phyloP scores from a whole-genome alignment of 805 yeast species.

The Cyberlindnera xishuangbannaensis region DNA sequence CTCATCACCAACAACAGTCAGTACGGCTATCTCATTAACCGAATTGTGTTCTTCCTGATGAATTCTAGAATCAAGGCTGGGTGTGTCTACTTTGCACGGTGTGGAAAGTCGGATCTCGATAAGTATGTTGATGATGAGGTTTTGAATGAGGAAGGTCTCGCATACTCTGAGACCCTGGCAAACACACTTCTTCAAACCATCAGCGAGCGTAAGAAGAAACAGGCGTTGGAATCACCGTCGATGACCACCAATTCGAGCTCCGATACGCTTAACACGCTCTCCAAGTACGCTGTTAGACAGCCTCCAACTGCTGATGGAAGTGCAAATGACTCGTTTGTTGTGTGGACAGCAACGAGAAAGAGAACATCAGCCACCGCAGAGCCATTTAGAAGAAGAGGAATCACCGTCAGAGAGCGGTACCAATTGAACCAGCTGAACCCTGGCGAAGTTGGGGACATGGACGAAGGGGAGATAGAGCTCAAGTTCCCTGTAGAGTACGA shows the following conservation, averaged over 20 bases:
- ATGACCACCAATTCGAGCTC: conserved; percentile 14
- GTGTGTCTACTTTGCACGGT: conserved; percentile 87
- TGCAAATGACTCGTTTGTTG: conserved; percentile 58
- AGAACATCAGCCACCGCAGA: conserved; percentile 78
- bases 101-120: conserved; percentile 44
- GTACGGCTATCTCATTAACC: conserved; percentile 83
- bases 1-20: conserved; percentile 75
- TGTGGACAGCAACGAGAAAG: conserved; percentile 93
- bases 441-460: conserved; percentile 73
- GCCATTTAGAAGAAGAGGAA: conserved; percentile 56
- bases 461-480: conserved; percentile 50
- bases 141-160: conserved; percentile 65
- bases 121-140: conserved; percentile 76
- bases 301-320: conserved; percentile 48
- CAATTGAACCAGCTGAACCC: conserved; percentile 87
- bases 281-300: conserved; percentile 28
- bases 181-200: conserved; percentile 40
- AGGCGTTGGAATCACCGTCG: conserved; percentile 2
- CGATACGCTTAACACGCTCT: conserved; percentile 10
- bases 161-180: conserved; percentile 61
- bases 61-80: conserved; percentile 85
- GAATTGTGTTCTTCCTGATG: conserved; percentile 89
- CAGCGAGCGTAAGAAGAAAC: conserved; percentile 26
- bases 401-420: conserved; percentile 66
- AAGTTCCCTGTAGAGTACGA: conserved; percentile 66